Percentiles rank a stretch among this genome's conserved stretches.
phyloP scores from a whole-genome alignment of 106 monocot species.

The Hemerocallis citrina region DNA sequence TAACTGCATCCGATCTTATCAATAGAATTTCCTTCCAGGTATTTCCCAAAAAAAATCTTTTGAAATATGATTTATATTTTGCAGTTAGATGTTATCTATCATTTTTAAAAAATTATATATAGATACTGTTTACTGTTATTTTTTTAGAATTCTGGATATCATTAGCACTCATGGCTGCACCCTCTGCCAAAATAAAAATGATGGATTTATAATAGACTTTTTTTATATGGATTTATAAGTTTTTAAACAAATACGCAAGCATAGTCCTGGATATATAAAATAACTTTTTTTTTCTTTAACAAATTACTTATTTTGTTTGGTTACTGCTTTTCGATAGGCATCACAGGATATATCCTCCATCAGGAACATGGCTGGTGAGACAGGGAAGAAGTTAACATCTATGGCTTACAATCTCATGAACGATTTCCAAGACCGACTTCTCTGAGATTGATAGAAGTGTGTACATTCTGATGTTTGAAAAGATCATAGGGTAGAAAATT shows the following conservation, averaged over 20 bases:
- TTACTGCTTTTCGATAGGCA: slow-evolving; percentile 28
- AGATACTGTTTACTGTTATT: not conserved
- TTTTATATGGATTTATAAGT: not conserved
- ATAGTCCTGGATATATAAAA: not conserved
- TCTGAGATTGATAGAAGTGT: slow-evolving; percentile 18
- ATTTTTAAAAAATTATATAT: not conserved
- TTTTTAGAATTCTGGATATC: no score
- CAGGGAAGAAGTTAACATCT: slow-evolving; percentile 60
- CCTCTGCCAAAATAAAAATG: no score
- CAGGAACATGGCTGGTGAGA: slow-evolving; percentile 76
- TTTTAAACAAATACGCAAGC: not conserved
- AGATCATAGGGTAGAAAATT: no score
- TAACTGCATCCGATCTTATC: slow-evolving; percentile 75
- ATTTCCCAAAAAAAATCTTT: not conserved
- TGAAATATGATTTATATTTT: not conserved
- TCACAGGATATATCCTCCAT: slow-evolving; percentile 72
- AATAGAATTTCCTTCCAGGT: slow-evolving; percentile 87
- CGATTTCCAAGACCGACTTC: slow-evolving; percentile 70
- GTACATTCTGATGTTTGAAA: no score
- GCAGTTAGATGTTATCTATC: not conserved
- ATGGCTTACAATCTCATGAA: slow-evolving; percentile 62
- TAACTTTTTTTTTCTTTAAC: not conserved
- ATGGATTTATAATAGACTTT: not conserved
- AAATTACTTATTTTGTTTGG: not conserved
- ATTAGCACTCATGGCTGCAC: no score